Conservation (phyloP, 2,329 filamentous ascomycete species). For the Aspergillus pseudoterreus region DNA sequence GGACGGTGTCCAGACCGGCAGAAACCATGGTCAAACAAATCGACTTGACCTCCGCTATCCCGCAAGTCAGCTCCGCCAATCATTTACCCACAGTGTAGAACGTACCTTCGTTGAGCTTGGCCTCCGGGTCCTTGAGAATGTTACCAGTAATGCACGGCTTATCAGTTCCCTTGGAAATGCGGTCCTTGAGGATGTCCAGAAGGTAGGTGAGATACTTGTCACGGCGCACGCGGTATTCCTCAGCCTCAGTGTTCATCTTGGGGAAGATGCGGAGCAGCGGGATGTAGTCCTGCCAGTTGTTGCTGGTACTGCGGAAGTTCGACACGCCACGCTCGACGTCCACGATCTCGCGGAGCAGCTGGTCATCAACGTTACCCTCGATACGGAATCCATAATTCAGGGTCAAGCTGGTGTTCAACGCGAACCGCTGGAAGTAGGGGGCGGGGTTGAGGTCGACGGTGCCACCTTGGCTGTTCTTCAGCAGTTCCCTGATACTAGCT, state of each 20-base stretch:
- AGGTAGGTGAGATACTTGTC: constrained; percentile 63
- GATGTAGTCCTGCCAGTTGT: constrained; percentile 85
- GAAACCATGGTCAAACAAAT: constrained; percentile 81
- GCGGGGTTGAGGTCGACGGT: constrained; percentile 65
- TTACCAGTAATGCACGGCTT: constrained; percentile 67
- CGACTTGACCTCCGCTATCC: constrained; percentile 67
- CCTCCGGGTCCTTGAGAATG: constrained; percentile 66
- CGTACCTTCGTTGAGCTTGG: constrained; percentile 63
- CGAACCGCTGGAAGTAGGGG: constrained; percentile 70
- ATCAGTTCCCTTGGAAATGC: constrained; percentile 60
- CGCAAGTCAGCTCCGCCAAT: constrained; percentile 25
- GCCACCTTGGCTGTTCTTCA: constrained; percentile 61
- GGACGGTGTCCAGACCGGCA: constrained; percentile 76
- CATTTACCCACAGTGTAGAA: constrained; percentile 15
- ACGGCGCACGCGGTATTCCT: constrained; percentile 63
- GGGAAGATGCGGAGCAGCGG: constrained; percentile 65
- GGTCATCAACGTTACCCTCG: constrained; percentile 63
- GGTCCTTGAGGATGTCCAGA: constrained; percentile 58
- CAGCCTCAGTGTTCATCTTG: constrained; percentile 59
- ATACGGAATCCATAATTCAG: constrained; percentile 78
- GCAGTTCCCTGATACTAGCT: constrained; percentile 68
- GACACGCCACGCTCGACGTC: constrained; percentile 72
- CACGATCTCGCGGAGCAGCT: constrained; percentile 68
- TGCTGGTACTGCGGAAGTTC: constrained; percentile 73
- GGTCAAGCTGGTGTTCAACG: constrained; percentile 72